Evolutionary conservation across 1,284 basidiomycete genomes (phyloP), one percentile per base, ranked within the genome.

Genomic region (Pseudozyma tsukubaensis): DNA sequence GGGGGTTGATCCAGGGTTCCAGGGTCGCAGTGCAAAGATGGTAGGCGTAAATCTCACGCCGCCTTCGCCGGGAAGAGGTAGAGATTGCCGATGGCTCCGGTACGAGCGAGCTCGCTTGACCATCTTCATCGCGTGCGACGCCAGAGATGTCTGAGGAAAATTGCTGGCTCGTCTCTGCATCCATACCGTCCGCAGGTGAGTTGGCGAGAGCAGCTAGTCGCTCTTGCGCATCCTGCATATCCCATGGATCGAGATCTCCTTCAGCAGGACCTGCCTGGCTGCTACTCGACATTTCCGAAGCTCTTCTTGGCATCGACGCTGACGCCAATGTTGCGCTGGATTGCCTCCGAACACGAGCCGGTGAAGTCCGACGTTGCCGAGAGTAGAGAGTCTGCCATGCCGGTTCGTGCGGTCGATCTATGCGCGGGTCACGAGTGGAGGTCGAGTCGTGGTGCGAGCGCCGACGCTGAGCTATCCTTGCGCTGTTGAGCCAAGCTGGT

Each of bases 181-280:
- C 35, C 29, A 16, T 37, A 43, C 16, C 21, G 2, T 45, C 44
- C 13, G 18, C 9, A 39, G 51, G 9, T 24, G 51, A 49, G 19
- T 51, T 52, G 19, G 60, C 57, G n/a, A 64, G 19, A 3, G 71
- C 62, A 29, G 71, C 62, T 0, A 76, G 47, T 0, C 68, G 48
- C 32, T 71, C 72, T 32, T 76, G 72, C 12, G 68, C 72, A 21
- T 71, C 68, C 49, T 61, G 53, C 68, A 76, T 67, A n/a, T 76
- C 68, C 72, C 72, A 76, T 3, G 72, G 68, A 34, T 76, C 68
- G 24, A 76, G 49, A 14, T 76, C 72, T 49, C 68, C 72, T 45
- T 72, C 72, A 14, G 59, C 32, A 4, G 68, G 72, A 40, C 72
- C 72, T n/a, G 34, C 21, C 7, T 36, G 52, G 19, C 12, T 39